These are phyloP conservation scores for Trichoderma asperellum DNA, from an alignment of 2,329 filamentous ascomycete genomes.

Conservation along the genomic window DNA sequence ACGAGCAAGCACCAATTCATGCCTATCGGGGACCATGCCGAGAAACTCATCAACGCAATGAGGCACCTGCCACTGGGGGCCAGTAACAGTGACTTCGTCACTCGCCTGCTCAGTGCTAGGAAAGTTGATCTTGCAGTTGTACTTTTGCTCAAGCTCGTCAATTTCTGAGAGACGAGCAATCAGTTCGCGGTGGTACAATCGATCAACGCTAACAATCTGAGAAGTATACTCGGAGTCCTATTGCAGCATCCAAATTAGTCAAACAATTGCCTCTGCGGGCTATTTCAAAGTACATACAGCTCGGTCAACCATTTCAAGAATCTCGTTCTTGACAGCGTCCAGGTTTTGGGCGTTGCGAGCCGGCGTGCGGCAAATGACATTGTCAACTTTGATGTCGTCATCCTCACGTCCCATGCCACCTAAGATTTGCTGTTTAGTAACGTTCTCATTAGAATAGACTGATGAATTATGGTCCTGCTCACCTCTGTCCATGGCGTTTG, in stretches of 20 bases:
- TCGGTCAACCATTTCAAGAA: constrained; percentile 98
- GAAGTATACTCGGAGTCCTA: constrained; percentile 95
- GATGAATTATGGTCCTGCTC: not conserved
- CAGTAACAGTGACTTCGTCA: constrained; percentile 92
- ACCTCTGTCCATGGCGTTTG: constrained; percentile 97
- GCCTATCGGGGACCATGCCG: constrained; percentile 96
- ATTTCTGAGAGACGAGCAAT: constrained; percentile 86
- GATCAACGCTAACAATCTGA: constrained; percentile 90
- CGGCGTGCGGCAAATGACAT: constrained; percentile 96
- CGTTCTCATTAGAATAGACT: constrained; percentile 15
- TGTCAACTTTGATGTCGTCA: constrained; percentile 97
- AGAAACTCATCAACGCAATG: constrained; percentile 95
- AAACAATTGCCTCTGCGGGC: not conserved
- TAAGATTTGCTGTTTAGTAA: constrained; percentile 37
- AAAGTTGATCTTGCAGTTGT: constrained; percentile 99
- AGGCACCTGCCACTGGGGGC: constrained; percentile 97
- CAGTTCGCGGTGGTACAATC: constrained; percentile 92
- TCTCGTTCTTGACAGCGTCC: constrained; percentile 97
- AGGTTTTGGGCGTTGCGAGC: constrained; percentile 96
- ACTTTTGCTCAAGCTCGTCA: constrained; percentile 96
- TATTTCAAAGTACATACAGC: constrained; percentile 59
- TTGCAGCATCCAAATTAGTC: constrained; percentile 25
- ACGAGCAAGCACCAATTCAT: constrained; percentile 84
- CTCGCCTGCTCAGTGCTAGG: constrained; percentile 97
- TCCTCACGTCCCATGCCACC: constrained; percentile 85